Evolutionary conservation across 2,329 filamentous ascomycete genomes (phyloP), one percentile per base, ranked within the genome.

Genomic region (Aureobasidium mangrovei): DNA sequence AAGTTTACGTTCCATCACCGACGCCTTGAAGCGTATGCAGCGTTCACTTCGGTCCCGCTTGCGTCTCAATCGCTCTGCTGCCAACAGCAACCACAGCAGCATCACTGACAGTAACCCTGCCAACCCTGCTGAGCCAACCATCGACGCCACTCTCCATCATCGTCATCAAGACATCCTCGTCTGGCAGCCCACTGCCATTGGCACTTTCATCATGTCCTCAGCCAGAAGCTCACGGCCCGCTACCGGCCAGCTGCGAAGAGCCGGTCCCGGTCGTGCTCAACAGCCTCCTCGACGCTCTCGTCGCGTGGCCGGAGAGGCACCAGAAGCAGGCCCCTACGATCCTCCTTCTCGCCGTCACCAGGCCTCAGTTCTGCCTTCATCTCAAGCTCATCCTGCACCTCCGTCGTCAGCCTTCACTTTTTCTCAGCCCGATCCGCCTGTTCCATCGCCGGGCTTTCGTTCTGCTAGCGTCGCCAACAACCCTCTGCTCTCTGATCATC

Each of bases 321-420:
- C 51, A 40, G 51, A 54, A 27, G 9, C 41, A 3, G 51, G 51
- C 12, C 41, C 51, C 35, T 45, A 45, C 8, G 24, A 40, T 5
- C 51, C 43, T 36, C 43, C 43, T 12, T 36, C 48, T 52, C 48
- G 48, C 36, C 48, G 48, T 24, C 12, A 35, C 7, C 42, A 5
- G 7, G 0, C 27, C 8, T 36, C 4, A 18, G 9, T 44, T 36
- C 38, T 29, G 24, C 24, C 53, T 41, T 31, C 26, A 12, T 18
- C 44, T 10, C 7, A 18, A 12, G 7, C 24, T 36, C 44, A 55
- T 32, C 53, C 53, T 41, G 18, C 53, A 4, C 53, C 53, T 4
- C 53, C 53, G 12, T 51, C 53, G 3, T 42, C 44, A 5, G 26
- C 28, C 7, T 55, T 55, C 53, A 49, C 44, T 46, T 55, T 55